Evolutionary conservation across 257 asterid genomes (phyloP), one percentile per base, ranked within the genome.

Genomic region (Pogostemon cablin): DNA sequence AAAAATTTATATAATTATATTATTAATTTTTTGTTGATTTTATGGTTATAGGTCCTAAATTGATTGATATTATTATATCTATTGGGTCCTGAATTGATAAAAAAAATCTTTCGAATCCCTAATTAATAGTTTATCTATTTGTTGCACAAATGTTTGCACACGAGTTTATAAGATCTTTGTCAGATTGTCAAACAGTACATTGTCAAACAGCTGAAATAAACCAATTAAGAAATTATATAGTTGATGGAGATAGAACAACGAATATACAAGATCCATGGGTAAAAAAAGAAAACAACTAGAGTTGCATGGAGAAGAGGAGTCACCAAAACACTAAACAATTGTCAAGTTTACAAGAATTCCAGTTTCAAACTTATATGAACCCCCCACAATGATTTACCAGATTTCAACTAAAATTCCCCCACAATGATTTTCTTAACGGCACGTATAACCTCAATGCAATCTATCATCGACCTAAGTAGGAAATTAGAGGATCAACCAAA

Each of bases 371-470:
- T 72, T 68, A 56, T 78, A 78, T 78, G 54, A 73, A 68, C 81
- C 78, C 79, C 81, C 79, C 82, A 73, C 82, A 78, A 78, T 78
- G 82, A 78, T 78, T 64, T 78, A 69, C 75, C 72, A 62, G 72
- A 68, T 60, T 49, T 68, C 4, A 64, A 77, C 78, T 73, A 69
- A 63, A 55, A 68, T 55, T 55, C 66, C 59, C 72, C 79, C 52
- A 64, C 65, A 49, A 73, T 55, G 42, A 67, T 49, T 32, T 50
- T 76, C 74, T 60, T 59, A 50, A 48, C 54, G 62, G 62, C 75
- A 7, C 7, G 59, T 54, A 43, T 39, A 56, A 61, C 72, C 50
- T 20, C 57, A 47, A 57, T 41, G 65, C 43, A 48, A 63, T 62
- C 34, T 52, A 42, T 55, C 38, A 65, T 72, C 42, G 50, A 53